Percentiles rank a stretch among this genome's conserved stretches.
Conservation (phyloP, 257 asterid species). For the Agastache rugosa region DNA sequence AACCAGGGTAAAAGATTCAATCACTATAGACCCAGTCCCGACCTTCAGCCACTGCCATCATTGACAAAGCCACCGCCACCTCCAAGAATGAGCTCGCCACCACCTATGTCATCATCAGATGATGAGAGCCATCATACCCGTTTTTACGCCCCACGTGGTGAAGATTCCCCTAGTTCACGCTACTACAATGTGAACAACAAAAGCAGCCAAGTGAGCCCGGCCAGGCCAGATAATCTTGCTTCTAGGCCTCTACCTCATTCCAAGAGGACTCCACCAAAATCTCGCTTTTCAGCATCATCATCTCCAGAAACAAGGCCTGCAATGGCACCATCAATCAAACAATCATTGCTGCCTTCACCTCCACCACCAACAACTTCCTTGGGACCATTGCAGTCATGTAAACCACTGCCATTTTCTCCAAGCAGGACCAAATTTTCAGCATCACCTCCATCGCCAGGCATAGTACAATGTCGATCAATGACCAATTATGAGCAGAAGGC, state of each 20-base stretch:
- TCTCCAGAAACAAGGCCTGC: constrained; percentile 56
- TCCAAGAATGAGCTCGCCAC: constrained; percentile 66
- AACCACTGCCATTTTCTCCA: constrained; percentile 52
- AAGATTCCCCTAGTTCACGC: constrained; percentile 50
- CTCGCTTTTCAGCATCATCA: constrained; percentile 58
- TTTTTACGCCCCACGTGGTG: constrained; percentile 60
- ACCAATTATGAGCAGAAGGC: constrained; percentile 50
- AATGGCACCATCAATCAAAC: constrained; percentile 59
- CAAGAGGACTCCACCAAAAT: constrained; percentile 80
- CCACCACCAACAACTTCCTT: constrained; percentile 32
- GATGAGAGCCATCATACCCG: constrained; percentile 68
- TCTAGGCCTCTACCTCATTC: constrained; percentile 59
- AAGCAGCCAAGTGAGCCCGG: constrained; percentile 17
- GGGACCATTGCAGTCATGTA: constrained; percentile 45
- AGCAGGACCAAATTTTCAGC: constrained; percentile 65
- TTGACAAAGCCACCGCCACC: constrained; percentile 70
- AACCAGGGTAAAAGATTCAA: constrained; percentile 52
- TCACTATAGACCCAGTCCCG: constrained; percentile 76
- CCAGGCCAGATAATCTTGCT: constrained; percentile 39
- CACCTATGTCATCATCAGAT: constrained; percentile 87
- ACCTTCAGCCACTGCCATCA: constrained; percentile 83
- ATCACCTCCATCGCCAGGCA: constrained; percentile 72
- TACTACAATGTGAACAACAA: constrained; percentile 37
- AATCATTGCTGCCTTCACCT: constrained; percentile 44
- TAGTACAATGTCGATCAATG: constrained; percentile 47